Conservation (phyloP, 1,284 basidiomycete species). For the Flammula alnicola region DNA sequence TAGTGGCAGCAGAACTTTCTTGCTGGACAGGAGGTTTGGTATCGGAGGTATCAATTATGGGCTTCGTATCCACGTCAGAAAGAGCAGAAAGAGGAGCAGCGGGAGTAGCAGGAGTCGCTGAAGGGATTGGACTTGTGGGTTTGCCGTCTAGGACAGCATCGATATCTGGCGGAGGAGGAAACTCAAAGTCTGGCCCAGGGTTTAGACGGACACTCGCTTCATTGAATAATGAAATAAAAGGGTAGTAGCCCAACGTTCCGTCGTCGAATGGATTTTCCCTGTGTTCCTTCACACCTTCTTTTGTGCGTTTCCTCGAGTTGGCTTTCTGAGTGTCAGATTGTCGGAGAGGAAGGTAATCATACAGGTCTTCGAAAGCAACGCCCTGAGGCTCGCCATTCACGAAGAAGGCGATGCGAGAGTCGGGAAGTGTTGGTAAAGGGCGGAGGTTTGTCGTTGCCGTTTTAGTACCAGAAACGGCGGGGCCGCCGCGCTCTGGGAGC, state of each 20-base stretch:
- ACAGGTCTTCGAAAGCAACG: slow-evolving; percentile 86
- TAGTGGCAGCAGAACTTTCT: slow-evolving; percentile 23
- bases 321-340: slow-evolving; percentile 59
- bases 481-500: slow-evolving; percentile 55
- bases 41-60: slow-evolving; percentile 13
- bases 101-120: not conserved
- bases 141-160: slow-evolving; percentile 56
- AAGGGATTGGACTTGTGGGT: no score
- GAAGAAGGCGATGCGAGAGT: slow-evolving; percentile 88
- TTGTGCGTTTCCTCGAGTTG: slow-evolving; percentile 58
- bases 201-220: slow-evolving; percentile 87
- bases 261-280: slow-evolving; percentile 90
- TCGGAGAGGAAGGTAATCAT: slow-evolving; percentile 90
- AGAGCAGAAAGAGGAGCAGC: not conserved
- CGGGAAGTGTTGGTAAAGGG: slow-evolving; percentile 71
- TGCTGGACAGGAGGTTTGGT: slow-evolving; percentile 14
- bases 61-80: slow-evolving; percentile 5
- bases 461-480: slow-evolving; percentile 28
- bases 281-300: slow-evolving; percentile 74
- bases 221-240: slow-evolving; percentile 93
- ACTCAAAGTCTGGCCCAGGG: slow-evolving; percentile 86
- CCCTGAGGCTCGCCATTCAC: slow-evolving; percentile 91
- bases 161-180: slow-evolving; percentile 76
- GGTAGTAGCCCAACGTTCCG: slow-evolving; percentile 94
- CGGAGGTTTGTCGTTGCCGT: slow-evolving; percentile 50